These are phyloP conservation scores for Logfia minima DNA, from an alignment of 129 eudicot genomes.

Conservation along the genomic window DNA sequence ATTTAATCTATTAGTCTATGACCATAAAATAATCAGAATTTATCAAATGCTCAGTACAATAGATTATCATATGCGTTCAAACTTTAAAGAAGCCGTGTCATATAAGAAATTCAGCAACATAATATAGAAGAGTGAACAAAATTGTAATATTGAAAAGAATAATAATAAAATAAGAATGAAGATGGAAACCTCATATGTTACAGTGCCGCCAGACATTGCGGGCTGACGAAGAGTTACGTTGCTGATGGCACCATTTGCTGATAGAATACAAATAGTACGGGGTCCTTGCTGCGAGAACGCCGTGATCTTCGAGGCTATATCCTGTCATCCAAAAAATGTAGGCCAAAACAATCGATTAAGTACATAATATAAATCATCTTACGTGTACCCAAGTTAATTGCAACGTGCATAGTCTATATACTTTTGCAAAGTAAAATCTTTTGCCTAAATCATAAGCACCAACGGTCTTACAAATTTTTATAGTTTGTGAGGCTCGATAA, in stretches of 20 bases:
- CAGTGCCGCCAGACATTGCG: constrained; percentile 73
- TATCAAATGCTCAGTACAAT: not conserved
- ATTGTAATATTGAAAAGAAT: not conserved
- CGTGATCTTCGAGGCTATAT: constrained; percentile 72
- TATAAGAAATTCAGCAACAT: not conserved
- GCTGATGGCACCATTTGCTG: constrained; percentile 86
- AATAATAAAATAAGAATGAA: not conserved
- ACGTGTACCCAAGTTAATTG: not conserved
- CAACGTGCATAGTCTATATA: not conserved
- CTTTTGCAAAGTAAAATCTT: not conserved
- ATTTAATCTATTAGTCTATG: too few relatives aligned
- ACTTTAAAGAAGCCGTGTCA: not conserved
- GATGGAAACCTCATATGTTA: constrained; percentile 75
- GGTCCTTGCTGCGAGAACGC: constrained; percentile 95
- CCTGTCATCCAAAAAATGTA: constrained; percentile 41
- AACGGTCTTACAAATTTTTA: not conserved
- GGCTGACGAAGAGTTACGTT: constrained; percentile 91
- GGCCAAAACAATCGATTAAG: constrained; percentile 14
- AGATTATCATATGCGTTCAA: not conserved
- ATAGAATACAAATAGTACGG: constrained; percentile 84
- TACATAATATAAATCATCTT: too few relatives aligned
- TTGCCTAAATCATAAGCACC: not conserved
- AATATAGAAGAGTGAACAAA: not conserved
- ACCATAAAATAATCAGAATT: too few relatives aligned
- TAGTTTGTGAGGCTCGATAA: not conserved